Evolutionary conservation across 139 green algal genomes (phyloP).

Genomic region (Volvox reticuliferus): DNA sequence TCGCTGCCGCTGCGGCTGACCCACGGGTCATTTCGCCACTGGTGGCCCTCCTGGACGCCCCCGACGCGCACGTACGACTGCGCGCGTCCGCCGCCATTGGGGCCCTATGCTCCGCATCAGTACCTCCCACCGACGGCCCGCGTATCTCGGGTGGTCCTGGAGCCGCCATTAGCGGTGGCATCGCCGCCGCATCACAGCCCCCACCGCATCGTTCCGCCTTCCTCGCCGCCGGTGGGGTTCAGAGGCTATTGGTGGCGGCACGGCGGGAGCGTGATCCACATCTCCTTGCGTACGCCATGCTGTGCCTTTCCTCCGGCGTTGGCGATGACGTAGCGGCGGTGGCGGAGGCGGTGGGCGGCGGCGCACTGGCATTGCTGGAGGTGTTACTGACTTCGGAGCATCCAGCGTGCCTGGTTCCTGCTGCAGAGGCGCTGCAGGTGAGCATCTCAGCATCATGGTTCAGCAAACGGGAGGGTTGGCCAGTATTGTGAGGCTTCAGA

Average conservation of each 20-base stretch:
- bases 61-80: constrained; percentile 28
- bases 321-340: constrained; percentile 8
- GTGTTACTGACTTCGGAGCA: not conserved
- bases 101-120: not conserved
- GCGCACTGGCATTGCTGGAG: constrained; percentile 20
- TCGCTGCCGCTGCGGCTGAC: not conserved
- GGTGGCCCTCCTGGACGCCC: not conserved
- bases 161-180: not conserved
- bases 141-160: too few species aligned
- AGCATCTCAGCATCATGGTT: not conserved
- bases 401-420: constrained; percentile 11
- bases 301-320: not conserved
- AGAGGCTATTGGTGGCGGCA: not conserved
- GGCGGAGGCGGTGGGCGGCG: constrained; percentile 6
- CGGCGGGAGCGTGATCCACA: not conserved
- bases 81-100: constrained; percentile 9
- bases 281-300: not conserved
- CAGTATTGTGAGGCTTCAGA: too few species aligned
- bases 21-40: constrained; percentile 26
- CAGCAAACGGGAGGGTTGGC: too few species aligned
- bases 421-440: constrained; percentile 34
- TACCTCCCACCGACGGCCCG: not conserved
- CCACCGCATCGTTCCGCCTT: constrained; percentile 20
- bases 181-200: not conserved
- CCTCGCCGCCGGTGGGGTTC: not conserved